Base-by-base conservation (phyloP, 2,329 filamentous ascomycete genomes). In the Dothiorella sarmentorum region DNA sequence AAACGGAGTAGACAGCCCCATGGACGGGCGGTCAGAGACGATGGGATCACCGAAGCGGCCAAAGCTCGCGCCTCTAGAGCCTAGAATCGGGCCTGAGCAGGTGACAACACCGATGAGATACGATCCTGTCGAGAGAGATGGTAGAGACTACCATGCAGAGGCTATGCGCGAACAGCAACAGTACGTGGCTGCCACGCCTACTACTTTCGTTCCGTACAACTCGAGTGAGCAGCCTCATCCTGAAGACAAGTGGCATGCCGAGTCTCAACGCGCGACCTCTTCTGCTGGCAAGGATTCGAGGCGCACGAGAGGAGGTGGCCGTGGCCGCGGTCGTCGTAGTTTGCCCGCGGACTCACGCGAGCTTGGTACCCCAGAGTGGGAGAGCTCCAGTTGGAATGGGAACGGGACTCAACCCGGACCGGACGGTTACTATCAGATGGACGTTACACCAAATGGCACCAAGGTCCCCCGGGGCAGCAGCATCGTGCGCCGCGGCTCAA, bases 21-120 rank as follows among this genome's bases (percentile, higher is more conserved):
- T 64, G 37, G 67, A 68, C 42, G 68, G 44, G 59, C 68, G 63
- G 63, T 68, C 64, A 61, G 68, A 55, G 63, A 33, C 63, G 24
- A 60, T 71, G 6, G 74, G 69, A 49, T 77, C 76, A 9, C 73
- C 76, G 1, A 80, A 80, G 61, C 70, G 77, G 22, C 75, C 72
- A n/a, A 76, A 72, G 61, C 67, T 78, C 15, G 74, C 70, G 13
- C 72, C 72, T 3, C 61, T 72, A 24, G 72, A 76, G 64, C 69
- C 73, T 24, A 65, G 73, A 33, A 64, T 64, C 10, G 63, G 63
- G 24, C 70, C 68, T 47, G 64, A 63, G 15, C 29, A 55, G n/a
- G 51, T 13, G 13, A 29, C 29, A 4, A 40, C 49, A n/a, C 20
- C 49, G 10, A 53, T 53, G 35, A 53, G 49, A 24, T 53, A 53